Evolutionary conservation across 805 yeast genomes (phyloP).

Genomic region (Sugiyamaella chiloensis): DNA sequence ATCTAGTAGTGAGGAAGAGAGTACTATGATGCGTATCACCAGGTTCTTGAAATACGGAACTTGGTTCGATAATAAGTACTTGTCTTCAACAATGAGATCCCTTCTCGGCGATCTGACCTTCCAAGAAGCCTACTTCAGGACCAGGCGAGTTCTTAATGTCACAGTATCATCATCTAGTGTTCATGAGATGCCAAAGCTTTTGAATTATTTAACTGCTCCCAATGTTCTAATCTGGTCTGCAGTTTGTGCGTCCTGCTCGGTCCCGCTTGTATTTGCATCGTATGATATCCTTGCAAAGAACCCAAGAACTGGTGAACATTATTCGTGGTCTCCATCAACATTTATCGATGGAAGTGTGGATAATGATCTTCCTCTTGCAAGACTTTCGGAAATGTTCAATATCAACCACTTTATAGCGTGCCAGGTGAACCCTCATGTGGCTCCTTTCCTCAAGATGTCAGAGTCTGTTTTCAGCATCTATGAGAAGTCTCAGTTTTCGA

Average conservation of each 20-base stretch:
- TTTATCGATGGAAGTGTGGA: conserved; percentile 97
- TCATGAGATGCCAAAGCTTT: conserved; percentile 84
- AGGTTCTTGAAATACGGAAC: conserved; percentile 80
- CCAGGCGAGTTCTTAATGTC: conserved; percentile 88
- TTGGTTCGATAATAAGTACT: conserved; percentile 73
- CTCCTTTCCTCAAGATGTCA: conserved; percentile 60
- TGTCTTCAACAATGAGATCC: conserved; percentile 68
- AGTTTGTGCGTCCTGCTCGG: conserved; percentile 86
- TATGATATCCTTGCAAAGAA: conserved; percentile 82
- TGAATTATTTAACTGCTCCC: conserved; percentile 92
- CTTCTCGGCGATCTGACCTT: conserved; percentile 89
- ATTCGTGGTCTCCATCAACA: conserved; percentile 78
- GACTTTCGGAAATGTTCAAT: conserved; percentile 93
- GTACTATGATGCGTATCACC: conserved; percentile 49
- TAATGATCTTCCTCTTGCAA: conserved; percentile 84
- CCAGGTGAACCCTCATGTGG: conserved; percentile 95
- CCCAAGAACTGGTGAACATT: conserved; percentile 63
- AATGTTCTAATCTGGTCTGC: conserved; percentile 91
- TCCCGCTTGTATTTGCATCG: conserved; percentile 89
- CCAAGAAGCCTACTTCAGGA: conserved; percentile 89
- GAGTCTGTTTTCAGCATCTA: conserved; percentile 15
- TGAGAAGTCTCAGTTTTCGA: conserved; percentile 1
- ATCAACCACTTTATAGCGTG: conserved; percentile 97
- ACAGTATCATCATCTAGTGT: conserved; percentile 90
- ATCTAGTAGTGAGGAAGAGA: conserved; percentile 50